Evolutionary conservation across 169 alveolate genomes (phyloP).

Genomic region (Cryptosporidium viatorum): DNA sequence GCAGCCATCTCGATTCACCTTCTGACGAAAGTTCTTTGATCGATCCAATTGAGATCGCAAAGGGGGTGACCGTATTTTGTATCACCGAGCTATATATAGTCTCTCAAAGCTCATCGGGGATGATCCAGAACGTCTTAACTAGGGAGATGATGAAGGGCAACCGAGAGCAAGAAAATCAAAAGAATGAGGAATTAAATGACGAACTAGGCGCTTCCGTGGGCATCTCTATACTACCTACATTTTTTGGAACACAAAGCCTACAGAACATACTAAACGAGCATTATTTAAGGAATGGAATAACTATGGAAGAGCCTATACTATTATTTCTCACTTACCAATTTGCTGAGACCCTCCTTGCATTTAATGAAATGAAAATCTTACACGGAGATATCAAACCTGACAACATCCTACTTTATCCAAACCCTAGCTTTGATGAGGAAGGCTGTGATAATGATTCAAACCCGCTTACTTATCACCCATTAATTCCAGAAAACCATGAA

Average conservation of each 20-base stretch:
- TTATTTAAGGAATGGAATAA: constrained; percentile 27
- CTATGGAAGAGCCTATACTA: constrained; percentile 62
- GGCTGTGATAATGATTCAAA: background rate
- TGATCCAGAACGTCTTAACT: constrained; percentile 57
- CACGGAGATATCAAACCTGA: constrained; percentile 75
- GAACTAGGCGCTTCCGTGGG: constrained; percentile 7
- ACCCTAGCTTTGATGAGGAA: constrained; percentile 15
- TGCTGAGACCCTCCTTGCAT: constrained; percentile 27
- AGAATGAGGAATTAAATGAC: background rate
- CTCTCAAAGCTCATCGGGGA: constrained; percentile 42
- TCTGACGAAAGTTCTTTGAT: constrained; percentile 10
- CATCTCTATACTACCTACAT: constrained; percentile 58
- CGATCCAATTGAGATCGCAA: constrained; percentile 27
- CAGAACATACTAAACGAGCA: constrained; percentile 34
- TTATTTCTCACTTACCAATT: constrained; percentile 48
- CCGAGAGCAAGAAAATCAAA: background rate
- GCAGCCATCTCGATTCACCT: background rate
- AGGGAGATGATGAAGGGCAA: constrained; percentile 32
- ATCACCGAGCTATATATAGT: constrained; percentile 53
- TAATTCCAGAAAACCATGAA: constrained; percentile 17
- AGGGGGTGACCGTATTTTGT: constrained; percentile 58
- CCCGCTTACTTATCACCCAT: constrained; percentile 12
- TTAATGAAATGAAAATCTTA: constrained; percentile 51
- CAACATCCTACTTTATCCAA: constrained; percentile 63
- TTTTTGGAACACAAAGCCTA: constrained; percentile 38